Conservation (phyloP, 202 grass and related monocot species). For the Carex sylvatica region DNA sequence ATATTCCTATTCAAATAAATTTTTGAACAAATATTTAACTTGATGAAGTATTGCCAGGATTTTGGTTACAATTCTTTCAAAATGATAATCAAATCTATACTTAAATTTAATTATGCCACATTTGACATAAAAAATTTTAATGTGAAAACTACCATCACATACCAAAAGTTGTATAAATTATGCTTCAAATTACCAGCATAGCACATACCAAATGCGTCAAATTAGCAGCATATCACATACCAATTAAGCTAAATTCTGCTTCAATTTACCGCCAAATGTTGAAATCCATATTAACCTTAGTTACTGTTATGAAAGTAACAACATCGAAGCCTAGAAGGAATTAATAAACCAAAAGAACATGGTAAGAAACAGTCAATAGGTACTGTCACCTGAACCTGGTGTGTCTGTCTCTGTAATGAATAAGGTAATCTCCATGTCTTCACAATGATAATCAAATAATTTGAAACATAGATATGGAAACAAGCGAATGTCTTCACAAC, state of each 20-base stretch:
- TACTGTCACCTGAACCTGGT: background rate
- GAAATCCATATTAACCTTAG: background rate
- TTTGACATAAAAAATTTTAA: background rate
- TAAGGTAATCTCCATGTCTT: background rate
- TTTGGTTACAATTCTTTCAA: background rate
- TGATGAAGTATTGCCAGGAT: background rate
- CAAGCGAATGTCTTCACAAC: constrained; percentile 69
- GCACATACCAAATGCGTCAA: background rate
- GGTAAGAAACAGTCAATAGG: background rate
- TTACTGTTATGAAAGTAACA: background rate
- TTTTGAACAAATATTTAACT: background rate
- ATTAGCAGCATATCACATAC: background rate
- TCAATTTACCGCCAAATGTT: background rate
- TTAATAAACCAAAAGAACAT: background rate
- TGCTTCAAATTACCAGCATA: background rate
- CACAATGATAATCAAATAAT: background rate
- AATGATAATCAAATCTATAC: background rate
- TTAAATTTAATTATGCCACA: background rate
- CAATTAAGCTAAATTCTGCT: no score
- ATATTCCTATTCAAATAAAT: background rate
- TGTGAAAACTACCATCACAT: background rate
- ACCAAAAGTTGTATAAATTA: background rate
- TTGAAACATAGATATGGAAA: constrained; percentile 55
- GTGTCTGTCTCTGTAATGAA: background rate
- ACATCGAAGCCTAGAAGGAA: background rate